Base-by-base conservation (phyloP, 2,329 filamentous ascomycete species). In the Delphinella strobiligena region DNA sequence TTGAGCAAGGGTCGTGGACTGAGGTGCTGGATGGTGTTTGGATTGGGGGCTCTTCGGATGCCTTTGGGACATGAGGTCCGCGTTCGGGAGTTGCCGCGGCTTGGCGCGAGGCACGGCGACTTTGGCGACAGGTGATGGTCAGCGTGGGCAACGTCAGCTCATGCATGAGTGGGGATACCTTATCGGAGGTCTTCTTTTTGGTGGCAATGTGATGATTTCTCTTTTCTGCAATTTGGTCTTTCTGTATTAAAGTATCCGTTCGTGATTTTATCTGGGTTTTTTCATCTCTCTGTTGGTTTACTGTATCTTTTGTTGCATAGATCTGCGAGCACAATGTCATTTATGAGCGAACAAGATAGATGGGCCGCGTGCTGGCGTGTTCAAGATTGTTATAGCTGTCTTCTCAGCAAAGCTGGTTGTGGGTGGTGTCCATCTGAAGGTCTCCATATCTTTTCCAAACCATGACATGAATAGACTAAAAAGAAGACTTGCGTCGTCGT, bases 351-450 rank as follows among this genome's bases (percentile, higher is more conserved):
- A 15, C 4, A 14, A 16, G 19, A n/a, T 19, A 39, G 41, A 30
- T 32, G 18, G 14, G 32, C 30, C 8, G 32, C 22, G 7, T 60
- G 56, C 46, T 60, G 55, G 56, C 41, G 44, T n/a, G 43, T 48
- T 9, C 52, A 56, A 39, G 49, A 56, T 37, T 60, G 56, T 45
- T 22, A 42, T 11, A 51, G 46, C 4, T 59, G 56, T 41, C 45
- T 52, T 16, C 44, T 50, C 37, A 49, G 47, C 42, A 47, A 43
- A 11, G 45, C 53, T 31, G 42, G 47, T 35, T 67, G 64, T 45
- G 63, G 63, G 16, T 67, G 64, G 64, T 67, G 64, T 49, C 57
- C 63, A 1, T 58, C 59, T 27, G 61, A 62, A 45, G 49, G 59
- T 58, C 10, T 4, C 11, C 5, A 3, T 31, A 29, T 16, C n/a